Conservation (phyloP, 169 alveolate genomes). For the Plasmodium falciparum region DNA sequence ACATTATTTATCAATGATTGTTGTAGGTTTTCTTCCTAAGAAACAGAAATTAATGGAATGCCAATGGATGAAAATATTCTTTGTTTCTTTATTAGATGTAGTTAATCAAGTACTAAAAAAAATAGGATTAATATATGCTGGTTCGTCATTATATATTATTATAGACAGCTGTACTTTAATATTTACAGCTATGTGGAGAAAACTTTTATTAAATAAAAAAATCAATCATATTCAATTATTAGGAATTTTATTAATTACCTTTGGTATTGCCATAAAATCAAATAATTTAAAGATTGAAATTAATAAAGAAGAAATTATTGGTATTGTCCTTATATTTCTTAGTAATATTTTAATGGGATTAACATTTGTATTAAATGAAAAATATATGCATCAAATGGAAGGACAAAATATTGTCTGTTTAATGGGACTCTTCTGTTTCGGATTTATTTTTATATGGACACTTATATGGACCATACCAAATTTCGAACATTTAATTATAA, state of each 20-base stretch:
- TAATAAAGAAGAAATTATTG: constrained; percentile 79
- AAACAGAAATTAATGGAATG: constrained; percentile 77
- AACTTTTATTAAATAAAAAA: constrained; percentile 63
- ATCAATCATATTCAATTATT: constrained; percentile 50
- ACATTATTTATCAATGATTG: constrained; percentile 81
- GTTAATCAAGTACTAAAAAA: constrained; percentile 81
- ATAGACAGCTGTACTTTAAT: constrained; percentile 81
- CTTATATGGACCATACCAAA: constrained; percentile 80
- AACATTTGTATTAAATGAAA: constrained; percentile 80
- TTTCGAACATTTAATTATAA: constrained; percentile 74
- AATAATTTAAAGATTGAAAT: constrained; percentile 77
- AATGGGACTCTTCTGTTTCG: constrained; percentile 80
- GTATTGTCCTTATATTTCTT: constrained; percentile 67
- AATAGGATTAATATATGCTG: constrained; percentile 81
- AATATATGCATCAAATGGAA: constrained; percentile 79
- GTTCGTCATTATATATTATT: constrained; percentile 81
- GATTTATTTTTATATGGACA: constrained; percentile 77
- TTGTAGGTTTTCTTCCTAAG: constrained; percentile 80
- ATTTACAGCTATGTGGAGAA: constrained; percentile 83
- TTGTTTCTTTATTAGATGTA: constrained; percentile 78
- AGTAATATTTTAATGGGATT: constrained; percentile 80
- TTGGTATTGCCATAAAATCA: constrained; percentile 82
- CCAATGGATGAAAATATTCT: constrained; percentile 79
- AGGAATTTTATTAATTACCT: constrained; percentile 77
- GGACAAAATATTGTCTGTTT: constrained; percentile 84